Evolutionary conservation across 2,329 filamentous ascomycete species (phyloP).

Genomic region (Nannizzia gypsea): DNA sequence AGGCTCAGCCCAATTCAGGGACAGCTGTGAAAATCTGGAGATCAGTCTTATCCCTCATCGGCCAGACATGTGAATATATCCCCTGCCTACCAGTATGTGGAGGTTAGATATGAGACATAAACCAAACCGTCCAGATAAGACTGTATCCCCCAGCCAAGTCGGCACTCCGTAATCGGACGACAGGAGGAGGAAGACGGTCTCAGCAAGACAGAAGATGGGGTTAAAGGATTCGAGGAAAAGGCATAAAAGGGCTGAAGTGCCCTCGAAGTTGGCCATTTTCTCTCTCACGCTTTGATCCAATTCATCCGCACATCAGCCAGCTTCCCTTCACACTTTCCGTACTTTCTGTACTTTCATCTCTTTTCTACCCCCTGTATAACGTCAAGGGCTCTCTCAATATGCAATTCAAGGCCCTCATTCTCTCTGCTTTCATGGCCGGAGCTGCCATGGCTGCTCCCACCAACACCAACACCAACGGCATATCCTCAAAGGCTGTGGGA

Average conservation of each 20-base stretch:
- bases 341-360: neutral
- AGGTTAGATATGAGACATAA: neutral
- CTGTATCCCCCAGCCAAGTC: neutral
- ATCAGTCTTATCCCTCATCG: neutral
- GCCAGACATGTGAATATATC: neutral
- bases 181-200: too few species aligned
- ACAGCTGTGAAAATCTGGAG: neutral
- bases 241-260: neutral
- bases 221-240: neutral
- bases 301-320: neutral
- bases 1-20: neutral
- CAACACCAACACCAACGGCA: neutral
- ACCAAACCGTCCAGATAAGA: neutral
- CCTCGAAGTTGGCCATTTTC: neutral
- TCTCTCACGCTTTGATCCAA: neutral
- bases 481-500: neutral
- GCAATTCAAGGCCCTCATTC: neutral
- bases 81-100: neutral
- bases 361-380: neutral
- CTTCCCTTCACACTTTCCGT: neutral
- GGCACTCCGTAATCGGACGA: too few species aligned
- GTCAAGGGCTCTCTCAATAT: neutral
- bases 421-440: neutral
- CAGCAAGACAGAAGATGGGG: too few species aligned
- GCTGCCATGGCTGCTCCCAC: neutral